A percentile compares a stretch with the other conserved stretches of the same genome.
phyloP scores from a whole-genome alignment of 768 basidiomycete species.

The Leccinum aurantiacum region DNA sequence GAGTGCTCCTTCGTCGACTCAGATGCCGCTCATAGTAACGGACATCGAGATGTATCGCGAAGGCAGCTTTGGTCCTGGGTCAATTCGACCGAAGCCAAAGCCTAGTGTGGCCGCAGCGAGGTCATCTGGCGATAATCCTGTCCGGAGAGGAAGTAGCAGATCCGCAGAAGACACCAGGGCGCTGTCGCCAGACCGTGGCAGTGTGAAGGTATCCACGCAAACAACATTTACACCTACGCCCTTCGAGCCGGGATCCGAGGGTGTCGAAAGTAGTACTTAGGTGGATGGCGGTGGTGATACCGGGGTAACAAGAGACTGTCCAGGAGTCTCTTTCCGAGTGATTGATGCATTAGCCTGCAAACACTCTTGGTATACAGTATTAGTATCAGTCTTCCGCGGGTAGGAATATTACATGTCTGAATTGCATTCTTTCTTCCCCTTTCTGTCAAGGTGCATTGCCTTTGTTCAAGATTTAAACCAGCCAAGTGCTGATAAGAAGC shows the following conservation, averaged over 20 bases:
- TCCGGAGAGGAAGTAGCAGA: neutral
- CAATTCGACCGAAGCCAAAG: neutral
- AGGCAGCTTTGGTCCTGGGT: slow-evolving; percentile 12
- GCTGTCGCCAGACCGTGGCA: slow-evolving; percentile 8
- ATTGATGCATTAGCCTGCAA: slow-evolving; percentile 1
- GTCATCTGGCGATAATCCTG: neutral
- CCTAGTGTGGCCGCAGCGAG: neutral
- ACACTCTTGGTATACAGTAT: slow-evolving; percentile 13
- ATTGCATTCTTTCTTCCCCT: neutral
- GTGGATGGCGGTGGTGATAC: slow-evolving; percentile 20
- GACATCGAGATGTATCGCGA: slow-evolving; percentile 31
- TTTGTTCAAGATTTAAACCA: slow-evolving; percentile 7
- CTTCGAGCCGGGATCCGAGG: slow-evolving; percentile 26
- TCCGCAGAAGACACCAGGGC: slow-evolving; percentile 7
- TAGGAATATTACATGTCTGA: slow-evolving; percentile 1
- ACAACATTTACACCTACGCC: slow-evolving; percentile 35
- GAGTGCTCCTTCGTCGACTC: slow-evolving; percentile 11
- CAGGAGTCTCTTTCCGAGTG: neutral
- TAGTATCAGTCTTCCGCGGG: slow-evolving; percentile 10
- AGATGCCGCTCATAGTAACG: slow-evolving; percentile 15
- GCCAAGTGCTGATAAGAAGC: neutral
- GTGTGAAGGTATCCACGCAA: slow-evolving; percentile 39
- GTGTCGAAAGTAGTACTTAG: neutral
- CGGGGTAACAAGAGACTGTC: slow-evolving; percentile 7
- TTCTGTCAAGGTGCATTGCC: neutral